Evolutionary conservation across 768 basidiomycete species (phyloP).

Genomic region (Lactifluus rugatus): DNA sequence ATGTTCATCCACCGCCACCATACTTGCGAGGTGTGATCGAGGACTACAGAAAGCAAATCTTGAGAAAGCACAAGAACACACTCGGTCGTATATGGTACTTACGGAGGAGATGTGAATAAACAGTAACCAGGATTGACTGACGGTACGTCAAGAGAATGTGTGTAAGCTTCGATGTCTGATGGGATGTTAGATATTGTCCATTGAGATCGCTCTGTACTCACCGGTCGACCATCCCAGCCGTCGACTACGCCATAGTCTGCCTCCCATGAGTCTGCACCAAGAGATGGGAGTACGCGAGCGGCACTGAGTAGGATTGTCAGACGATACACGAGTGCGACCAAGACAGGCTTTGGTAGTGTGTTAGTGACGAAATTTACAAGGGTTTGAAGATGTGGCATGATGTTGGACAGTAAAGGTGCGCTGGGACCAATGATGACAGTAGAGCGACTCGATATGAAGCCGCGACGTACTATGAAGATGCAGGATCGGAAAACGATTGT

Average conservation of each 20-base stretch:
- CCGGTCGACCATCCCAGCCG: slow-evolving; percentile 68
- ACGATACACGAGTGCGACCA: slow-evolving; percentile 71
- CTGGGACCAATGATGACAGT: slow-evolving; percentile 28
- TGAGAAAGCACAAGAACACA: neutral
- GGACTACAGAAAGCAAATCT: slow-evolving; percentile 35
- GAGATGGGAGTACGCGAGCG: slow-evolving; percentile 73
- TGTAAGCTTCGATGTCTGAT: slow-evolving; percentile 67
- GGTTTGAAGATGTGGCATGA: slow-evolving; percentile 72
- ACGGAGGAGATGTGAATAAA: slow-evolving; percentile 82
- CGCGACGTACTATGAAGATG: slow-evolving; percentile 64
- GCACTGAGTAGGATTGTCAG: slow-evolving; percentile 74
- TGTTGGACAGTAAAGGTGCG: slow-evolving; percentile 66
- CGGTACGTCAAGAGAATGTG: slow-evolving; percentile 71
- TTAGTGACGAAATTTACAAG: slow-evolving; percentile 74
- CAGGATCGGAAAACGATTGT: slow-evolving; percentile 59
- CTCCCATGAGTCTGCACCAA: slow-evolving; percentile 75
- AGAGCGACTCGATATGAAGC: neutral
- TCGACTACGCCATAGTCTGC: slow-evolving; percentile 51
- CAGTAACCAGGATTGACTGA: slow-evolving; percentile 76
- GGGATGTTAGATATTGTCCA: slow-evolving; percentile 10
- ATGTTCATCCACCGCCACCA: slow-evolving; percentile 94
- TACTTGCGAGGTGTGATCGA: slow-evolving; percentile 83
- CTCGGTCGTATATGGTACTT: slow-evolving; percentile 27
- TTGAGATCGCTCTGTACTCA: slow-evolving; percentile 27
- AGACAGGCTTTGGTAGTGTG: slow-evolving; percentile 76